Conservation (phyloP, 202 grass and related monocot genomes). For the Schoenoplectus tabernaemontani region DNA sequence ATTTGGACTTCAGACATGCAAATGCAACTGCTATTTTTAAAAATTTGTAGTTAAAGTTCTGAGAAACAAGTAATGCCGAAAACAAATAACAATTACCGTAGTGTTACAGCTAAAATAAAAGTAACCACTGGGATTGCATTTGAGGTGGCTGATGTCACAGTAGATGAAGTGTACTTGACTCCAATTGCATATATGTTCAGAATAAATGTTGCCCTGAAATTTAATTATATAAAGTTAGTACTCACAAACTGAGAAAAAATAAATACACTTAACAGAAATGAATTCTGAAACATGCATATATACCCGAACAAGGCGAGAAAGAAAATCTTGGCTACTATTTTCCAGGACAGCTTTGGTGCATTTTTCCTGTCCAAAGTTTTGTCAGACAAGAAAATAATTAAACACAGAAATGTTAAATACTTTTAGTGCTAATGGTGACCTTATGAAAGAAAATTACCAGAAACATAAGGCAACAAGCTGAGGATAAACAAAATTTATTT, state of each 20-base stretch:
- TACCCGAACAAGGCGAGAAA: constrained; percentile 30
- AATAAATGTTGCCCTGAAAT: constrained; percentile 51
- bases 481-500: not conserved
- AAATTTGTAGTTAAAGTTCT: not conserved
- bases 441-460: not conserved
- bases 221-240: not conserved
- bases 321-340: constrained; percentile 45
- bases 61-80: not conserved
- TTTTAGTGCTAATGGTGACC: not conserved
- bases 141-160: constrained; percentile 42
- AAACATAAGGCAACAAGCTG: not conserved
- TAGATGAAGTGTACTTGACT: constrained; percentile 59
- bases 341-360: constrained; percentile 32
- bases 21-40: not conserved
- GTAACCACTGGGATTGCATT: constrained; percentile 70
- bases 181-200: constrained; percentile 57
- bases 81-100: constrained; percentile 25
- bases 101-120: constrained; percentile 57
- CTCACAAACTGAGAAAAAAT: not conserved
- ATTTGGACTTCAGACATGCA: not conserved
- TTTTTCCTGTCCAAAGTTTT: constrained; percentile 34
- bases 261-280: not conserved
- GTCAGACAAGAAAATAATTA: not conserved
- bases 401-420: not conserved
- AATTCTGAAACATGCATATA: not conserved